These are phyloP conservation scores for Chytriomyces sp. DNA, from an alignment of 192 early-diverging fungal species.

Conservation along the genomic window DNA sequence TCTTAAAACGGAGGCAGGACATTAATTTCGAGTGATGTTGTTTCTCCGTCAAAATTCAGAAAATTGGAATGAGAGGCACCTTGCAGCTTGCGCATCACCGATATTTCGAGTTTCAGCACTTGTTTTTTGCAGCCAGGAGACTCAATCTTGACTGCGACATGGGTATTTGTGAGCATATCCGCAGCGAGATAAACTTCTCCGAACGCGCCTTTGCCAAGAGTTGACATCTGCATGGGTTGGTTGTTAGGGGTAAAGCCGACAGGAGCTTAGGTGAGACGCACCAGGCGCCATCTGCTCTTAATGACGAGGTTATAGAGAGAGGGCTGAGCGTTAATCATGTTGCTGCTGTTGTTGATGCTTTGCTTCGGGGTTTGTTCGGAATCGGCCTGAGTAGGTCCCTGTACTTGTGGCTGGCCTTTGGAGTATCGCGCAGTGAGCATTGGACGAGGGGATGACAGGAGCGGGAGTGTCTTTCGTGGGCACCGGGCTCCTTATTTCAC, in stretches of 20 bases:
- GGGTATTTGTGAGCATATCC: conserved; percentile 40
- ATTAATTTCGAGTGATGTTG: background rate
- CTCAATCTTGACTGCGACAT: conserved; percentile 65
- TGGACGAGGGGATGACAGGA: background rate
- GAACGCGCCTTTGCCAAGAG: conserved; percentile 60
- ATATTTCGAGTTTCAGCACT: conserved; percentile 59
- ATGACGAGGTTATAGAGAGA: conserved; percentile 28
- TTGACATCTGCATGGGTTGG: conserved; percentile 35
- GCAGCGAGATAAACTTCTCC: conserved; percentile 59
- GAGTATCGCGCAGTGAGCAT: conserved; percentile 21
- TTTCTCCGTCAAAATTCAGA: background rate
- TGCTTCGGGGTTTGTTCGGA: background rate
- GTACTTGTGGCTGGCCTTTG: background rate
- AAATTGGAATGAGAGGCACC: conserved; percentile 14
- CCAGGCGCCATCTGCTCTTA: conserved; percentile 35
- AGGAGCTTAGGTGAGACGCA: conserved; percentile 9
- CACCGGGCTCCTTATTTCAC: too few species aligned
- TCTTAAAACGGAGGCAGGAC: conserved; percentile 14
- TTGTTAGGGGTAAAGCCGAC: background rate
- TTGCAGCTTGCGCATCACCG: conserved; percentile 47
- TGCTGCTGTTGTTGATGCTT: conserved; percentile 18
- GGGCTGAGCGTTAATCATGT: conserved; percentile 10
- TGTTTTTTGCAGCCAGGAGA: conserved; percentile 51
- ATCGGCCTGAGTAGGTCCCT: background rate
- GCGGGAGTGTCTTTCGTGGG: too few species aligned